These are phyloP conservation scores for Ceratocystis colombiana DNA, from an alignment of 2,329 filamentous ascomycete genomes.

Conservation along the genomic window DNA sequence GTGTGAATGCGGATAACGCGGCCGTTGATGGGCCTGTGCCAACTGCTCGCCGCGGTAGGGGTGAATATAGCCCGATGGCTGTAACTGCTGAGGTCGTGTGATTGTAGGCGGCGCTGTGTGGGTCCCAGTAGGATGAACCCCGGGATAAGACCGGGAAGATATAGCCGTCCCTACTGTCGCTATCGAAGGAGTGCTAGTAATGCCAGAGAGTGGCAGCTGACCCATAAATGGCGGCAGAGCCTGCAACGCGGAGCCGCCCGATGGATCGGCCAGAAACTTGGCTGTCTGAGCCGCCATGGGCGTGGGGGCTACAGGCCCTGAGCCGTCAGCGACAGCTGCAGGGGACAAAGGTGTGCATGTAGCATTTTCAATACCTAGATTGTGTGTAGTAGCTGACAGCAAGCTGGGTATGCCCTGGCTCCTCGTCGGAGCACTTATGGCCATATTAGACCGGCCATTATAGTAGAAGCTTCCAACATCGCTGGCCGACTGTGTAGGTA, in stretches of 20 bases:
- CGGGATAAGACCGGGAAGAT: background rate
- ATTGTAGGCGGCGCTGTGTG: conserved; percentile 5
- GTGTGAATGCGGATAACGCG: background rate
- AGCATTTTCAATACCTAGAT: background rate
- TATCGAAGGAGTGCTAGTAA: background rate
- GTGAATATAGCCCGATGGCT: background rate
- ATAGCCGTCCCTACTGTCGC: background rate
- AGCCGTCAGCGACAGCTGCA: background rate
- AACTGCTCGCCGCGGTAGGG: background rate
- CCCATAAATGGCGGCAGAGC: background rate
- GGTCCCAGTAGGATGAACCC: conserved; percentile 1
- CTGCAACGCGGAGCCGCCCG: background rate
- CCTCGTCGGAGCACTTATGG: background rate
- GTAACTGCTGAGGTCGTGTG: background rate
- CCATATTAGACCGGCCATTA: background rate
- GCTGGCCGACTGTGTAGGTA: background rate
- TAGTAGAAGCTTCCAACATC: background rate
- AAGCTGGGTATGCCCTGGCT: background rate
- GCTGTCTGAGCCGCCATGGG: background rate
- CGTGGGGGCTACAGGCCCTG: background rate
- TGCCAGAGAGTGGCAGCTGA: background rate
- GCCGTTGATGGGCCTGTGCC: background rate
- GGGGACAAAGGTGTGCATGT: background rate
- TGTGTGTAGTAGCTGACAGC: background rate
- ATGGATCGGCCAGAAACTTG: background rate